Conservation (phyloP, 306 rosid genomes). For the Parietaria judaica region DNA sequence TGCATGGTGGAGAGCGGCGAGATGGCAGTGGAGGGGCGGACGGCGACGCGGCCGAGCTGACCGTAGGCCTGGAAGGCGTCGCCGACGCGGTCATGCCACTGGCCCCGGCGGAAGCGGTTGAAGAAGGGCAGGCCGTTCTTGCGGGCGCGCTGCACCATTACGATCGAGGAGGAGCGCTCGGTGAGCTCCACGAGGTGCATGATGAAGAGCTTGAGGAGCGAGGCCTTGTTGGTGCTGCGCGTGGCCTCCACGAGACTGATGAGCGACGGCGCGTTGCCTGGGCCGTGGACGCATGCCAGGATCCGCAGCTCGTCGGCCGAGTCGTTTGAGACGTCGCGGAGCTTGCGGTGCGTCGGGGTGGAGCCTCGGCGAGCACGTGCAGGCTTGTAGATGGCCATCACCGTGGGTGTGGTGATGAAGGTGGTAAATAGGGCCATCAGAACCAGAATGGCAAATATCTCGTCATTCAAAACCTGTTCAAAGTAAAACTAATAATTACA, state of each 20-base stretch:
- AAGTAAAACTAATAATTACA: neutral
- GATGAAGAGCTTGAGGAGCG: slow-evolving; percentile 48
- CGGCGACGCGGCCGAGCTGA: slow-evolving; percentile 48
- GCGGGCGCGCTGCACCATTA: slow-evolving; percentile 50
- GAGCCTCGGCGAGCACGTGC: slow-evolving; percentile 27
- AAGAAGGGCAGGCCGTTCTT: slow-evolving; percentile 74
- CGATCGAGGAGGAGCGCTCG: slow-evolving; percentile 67
- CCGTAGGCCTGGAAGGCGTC: slow-evolving; percentile 56
- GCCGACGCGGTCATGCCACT: slow-evolving; percentile 36
- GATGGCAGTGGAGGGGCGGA: slow-evolving; percentile 57
- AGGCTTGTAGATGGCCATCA: slow-evolving; percentile 66
- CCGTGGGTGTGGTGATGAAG: slow-evolving; percentile 73
- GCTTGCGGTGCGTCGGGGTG: slow-evolving; percentile 31
- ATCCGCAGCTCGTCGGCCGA: slow-evolving; percentile 36
- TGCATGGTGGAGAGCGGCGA: slow-evolving; percentile 70
- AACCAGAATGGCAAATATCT: slow-evolving; percentile 71
- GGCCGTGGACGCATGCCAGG: slow-evolving; percentile 69
- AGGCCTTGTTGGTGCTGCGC: slow-evolving; percentile 38
- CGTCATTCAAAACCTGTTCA: slow-evolving; percentile 68
- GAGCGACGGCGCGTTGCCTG: slow-evolving; percentile 43
- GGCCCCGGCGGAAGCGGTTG: slow-evolving; percentile 24
- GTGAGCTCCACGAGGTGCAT: slow-evolving; percentile 81
- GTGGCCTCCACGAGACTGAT: slow-evolving; percentile 46
- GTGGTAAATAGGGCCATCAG: slow-evolving; percentile 89
- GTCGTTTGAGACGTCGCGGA: slow-evolving; percentile 24